Base-by-base conservation (phyloP, 2,329 filamentous ascomycete species). In the Neurospora sp. region DNA sequence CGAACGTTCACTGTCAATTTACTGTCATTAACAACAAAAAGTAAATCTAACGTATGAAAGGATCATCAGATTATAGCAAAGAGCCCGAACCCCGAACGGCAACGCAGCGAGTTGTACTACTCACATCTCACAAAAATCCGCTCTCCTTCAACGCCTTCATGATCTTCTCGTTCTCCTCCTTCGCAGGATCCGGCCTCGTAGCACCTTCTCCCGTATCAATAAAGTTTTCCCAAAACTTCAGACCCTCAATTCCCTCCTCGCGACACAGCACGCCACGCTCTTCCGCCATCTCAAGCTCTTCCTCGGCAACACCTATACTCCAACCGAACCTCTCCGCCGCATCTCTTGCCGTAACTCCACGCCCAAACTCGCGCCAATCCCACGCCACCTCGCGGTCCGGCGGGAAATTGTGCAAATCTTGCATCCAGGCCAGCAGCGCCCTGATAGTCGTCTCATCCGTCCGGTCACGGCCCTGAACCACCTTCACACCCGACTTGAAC, bases 261-360 rank as follows among this genome's bases (percentile, higher is more conserved):
- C 96, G 89, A 78, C 95, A 98, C 23, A 99, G 79, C 2, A 89
- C 88, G 0, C 96, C 96, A 69, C 87, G 88, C 78, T 98, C 95
- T 79, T 99, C 96, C 0, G 94, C 94, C 95, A 99, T 97, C 78
- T 97, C 92, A 12, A 99, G 84, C 81, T 99, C 96, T 79, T 98
- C 96, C 71, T 91, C 92, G 1, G 96, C 96, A 28, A 99, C 95
- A 8, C 96, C 96, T 8, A 99, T 91, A 78, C 96, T 98, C 96
- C 96, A 99, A 6, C 94, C 92, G 80, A 99, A 99, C 67, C 88
- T 85, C 79, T 96, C 92, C 0, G 96, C 96, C 0, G 89, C 88
- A 77, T 98, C 94, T 77, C 96, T 92, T 1, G 93, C 93, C 15
- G 93, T 97, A 37, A 98, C 89, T 10, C 96, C 93, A 69, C 90